phyloP scores from a whole-genome alignment of 495 filamentous ascomycete genomes.

The Arthonia radiata region DNA sequence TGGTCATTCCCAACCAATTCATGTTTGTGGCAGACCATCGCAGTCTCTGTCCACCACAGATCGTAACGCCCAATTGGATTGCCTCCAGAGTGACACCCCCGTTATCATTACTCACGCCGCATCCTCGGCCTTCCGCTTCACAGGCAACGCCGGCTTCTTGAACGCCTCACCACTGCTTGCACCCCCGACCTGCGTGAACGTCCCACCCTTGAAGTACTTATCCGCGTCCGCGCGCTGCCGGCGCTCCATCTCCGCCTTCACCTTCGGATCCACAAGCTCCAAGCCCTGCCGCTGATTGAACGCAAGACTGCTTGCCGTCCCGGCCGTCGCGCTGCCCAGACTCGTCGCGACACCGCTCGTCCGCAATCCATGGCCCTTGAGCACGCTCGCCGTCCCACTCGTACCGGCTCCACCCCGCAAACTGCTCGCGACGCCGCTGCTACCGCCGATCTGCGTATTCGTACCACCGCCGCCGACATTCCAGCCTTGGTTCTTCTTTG shows the following conservation, averaged over 20 bases:
- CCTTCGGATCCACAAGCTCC: constrained; percentile 87
- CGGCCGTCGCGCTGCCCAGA: constrained; percentile 26
- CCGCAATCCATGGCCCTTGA: constrained; percentile 47
- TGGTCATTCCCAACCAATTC: no score
- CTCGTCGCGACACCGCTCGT: constrained; percentile 51
- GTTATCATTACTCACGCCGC: no score
- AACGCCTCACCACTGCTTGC: constrained; percentile 16
- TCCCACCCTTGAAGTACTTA: constrained; percentile 84
- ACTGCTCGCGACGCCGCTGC: no score
- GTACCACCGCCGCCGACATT: no score
- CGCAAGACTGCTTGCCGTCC: constrained; percentile 68
- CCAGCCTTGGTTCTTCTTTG: constrained; percentile 93
- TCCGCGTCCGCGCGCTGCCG: constrained; percentile 90
- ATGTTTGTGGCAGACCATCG: no score
- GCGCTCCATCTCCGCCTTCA: constrained; percentile 41
- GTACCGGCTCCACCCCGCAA: constrained; percentile 33
- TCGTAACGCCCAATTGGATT: no score
- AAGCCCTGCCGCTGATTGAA: constrained; percentile 90
- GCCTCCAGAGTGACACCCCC: no score
- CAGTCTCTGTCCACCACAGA: no score
- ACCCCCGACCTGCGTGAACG: constrained; percentile 71
- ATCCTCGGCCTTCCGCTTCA: not conserved
- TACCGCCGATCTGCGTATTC: constrained; percentile 39
- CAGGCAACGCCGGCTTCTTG: constrained; percentile 9
- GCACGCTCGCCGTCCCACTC: constrained; percentile 35